Evolutionary conservation across 371 early-diverging fungal genomes (phyloP), one percentile per base, ranked within the genome.

Genomic region (Mucor piriformis): DNA sequence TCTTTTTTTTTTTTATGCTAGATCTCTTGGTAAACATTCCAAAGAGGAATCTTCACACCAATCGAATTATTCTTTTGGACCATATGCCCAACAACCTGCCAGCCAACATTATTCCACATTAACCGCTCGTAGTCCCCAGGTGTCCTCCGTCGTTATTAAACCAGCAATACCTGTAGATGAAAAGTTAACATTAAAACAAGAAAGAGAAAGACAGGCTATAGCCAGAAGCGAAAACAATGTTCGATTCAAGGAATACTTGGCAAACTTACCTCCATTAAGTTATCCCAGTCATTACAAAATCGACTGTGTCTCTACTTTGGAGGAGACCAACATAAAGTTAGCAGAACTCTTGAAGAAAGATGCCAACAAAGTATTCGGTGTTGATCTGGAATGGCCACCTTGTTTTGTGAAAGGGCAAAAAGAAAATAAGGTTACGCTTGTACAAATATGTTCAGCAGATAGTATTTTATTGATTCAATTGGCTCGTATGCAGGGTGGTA

Each of bases 341-440:
- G 2, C 21, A 10, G 20, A 54, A 12, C 24, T 66, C 8, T 24
- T 61, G 50, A 55, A 63, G 2, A 27, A 38, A 2, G 43, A 34
- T 21, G 25, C 38, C 5, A 16, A 56, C 0, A 51, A 48, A 1
- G 46, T 73, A 27, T 83, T 77, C 72, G 87, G 83, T 1, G 61
- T 86, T 40, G 87, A 84, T 66, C 58, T 77, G 6, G 87, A 86
- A 66, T 86, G 87, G 87, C 72, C 64, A 42, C 77, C 83, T 5
- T 74, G 62, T 6, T 75, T 79, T 48, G 43, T 54, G 21, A 64
- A 66, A 23, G 67, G 72, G 3, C 54, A 46, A 37, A 53, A 61
- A 29, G 74, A 75, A 40, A 76, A 81, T n/a, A 73, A 72, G 38
- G 64, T 73, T 7, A 57, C 82, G 1, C 61, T 84, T 3, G 67